Percentiles rank a stretch among this genome's conserved stretches.
Conservation (phyloP, 2,329 filamentous ascomycete species). For the Trichoderma atroviride region DNA sequence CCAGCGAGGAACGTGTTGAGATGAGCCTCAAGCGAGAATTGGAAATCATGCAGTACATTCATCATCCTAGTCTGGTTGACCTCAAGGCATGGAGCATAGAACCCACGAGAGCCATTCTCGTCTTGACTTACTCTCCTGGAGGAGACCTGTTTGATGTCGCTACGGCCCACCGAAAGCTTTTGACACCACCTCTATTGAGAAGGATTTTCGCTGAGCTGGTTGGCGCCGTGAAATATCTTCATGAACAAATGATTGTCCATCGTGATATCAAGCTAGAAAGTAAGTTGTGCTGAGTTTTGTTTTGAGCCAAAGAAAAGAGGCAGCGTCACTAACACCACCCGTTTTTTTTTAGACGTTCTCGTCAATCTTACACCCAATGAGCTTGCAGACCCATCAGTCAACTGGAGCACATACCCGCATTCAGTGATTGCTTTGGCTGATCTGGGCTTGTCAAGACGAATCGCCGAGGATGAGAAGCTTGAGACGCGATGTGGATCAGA, state of each 20-base stretch:
- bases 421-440: slow-evolving; percentile 89
- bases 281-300: slow-evolving; percentile 49
- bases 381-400: slow-evolving; percentile 62
- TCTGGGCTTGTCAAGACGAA: slow-evolving; percentile 82
- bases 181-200: slow-evolving; percentile 71
- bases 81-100: slow-evolving; percentile 91
- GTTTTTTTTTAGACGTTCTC: slow-evolving; percentile 73
- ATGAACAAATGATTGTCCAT: slow-evolving; percentile 85
- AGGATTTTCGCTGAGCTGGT: slow-evolving; percentile 91
- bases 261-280: slow-evolving; percentile 96
- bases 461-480: slow-evolving; percentile 84
- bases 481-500: slow-evolving; percentile 93
- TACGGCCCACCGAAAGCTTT: slow-evolving; percentile 67
- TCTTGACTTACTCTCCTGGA: slow-evolving; percentile 89
- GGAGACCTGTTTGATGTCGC: slow-evolving; percentile 95
- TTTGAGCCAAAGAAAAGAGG: neutral
- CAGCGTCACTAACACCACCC: slow-evolving; percentile 8
- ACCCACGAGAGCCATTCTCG: slow-evolving; percentile 77
- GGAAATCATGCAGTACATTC: slow-evolving; percentile 86
- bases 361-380: slow-evolving; percentile 76
- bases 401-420: slow-evolving; percentile 77
- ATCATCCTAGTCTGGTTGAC: slow-evolving; percentile 87
- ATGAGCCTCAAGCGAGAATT: slow-evolving; percentile 93
- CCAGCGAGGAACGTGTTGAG: slow-evolving; percentile 89
- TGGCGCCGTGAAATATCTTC: slow-evolving; percentile 81